Conservation (phyloP, 2,329 filamentous ascomycete species). For the Trichoderma sp. region DNA sequence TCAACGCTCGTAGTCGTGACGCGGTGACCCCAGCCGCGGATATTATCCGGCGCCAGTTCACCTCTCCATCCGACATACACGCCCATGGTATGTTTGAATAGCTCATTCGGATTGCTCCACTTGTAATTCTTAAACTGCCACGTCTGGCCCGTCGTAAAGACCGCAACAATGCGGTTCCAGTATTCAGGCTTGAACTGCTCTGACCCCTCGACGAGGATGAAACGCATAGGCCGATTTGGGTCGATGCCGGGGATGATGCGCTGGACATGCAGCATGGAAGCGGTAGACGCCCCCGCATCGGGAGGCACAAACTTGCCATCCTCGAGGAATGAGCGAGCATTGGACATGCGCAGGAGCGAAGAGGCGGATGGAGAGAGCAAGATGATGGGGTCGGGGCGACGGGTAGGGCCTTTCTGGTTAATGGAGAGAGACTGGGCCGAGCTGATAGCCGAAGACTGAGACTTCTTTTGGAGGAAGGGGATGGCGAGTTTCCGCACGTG, state of each 20-base stretch:
- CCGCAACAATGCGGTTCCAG: constrained; percentile 91
- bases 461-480: constrained; percentile 70
- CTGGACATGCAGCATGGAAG: constrained; percentile 84
- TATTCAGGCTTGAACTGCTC: constrained; percentile 98
- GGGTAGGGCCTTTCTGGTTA: constrained; percentile 56
- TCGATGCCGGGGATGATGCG: constrained; percentile 75
- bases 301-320: constrained; percentile 79
- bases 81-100: constrained; percentile 87
- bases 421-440: constrained; percentile 54
- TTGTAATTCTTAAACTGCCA: constrained; percentile 99
- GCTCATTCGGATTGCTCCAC: constrained; percentile 84
- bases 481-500: constrained; percentile 85
- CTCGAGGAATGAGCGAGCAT: constrained; percentile 93
- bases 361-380: constrained; percentile 95
- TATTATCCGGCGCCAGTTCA: constrained; percentile 75
- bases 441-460: constrained; percentile 47
- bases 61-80: constrained; percentile 91
- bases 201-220: constrained; percentile 92
- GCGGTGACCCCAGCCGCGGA: constrained; percentile 83
- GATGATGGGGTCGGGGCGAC: constrained; percentile 82
- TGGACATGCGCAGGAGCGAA: constrained; percentile 90
- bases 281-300: constrained; percentile 67
- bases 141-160: constrained; percentile 95
- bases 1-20: constrained; percentile 83
- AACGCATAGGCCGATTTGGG: constrained; percentile 75